Conservation (phyloP, 495 filamentous ascomycete species). For the Penicillium arizonense region DNA sequence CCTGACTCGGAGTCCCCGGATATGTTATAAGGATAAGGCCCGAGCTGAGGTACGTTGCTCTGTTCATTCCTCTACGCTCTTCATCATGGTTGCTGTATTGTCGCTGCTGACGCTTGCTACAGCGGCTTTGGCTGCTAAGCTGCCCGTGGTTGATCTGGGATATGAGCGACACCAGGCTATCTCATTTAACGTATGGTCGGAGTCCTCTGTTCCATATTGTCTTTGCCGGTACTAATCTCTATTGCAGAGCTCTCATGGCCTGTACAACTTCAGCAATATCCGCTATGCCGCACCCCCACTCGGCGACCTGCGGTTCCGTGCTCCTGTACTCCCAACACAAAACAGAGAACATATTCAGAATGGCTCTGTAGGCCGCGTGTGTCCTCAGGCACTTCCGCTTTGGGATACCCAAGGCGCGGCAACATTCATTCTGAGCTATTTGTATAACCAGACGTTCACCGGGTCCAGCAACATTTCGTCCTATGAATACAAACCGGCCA, state of each 20-base stretch:
- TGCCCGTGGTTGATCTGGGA: conserved; percentile 51
- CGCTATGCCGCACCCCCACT: conserved; percentile 57
- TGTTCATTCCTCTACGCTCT: background rate
- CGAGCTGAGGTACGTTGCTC: background rate
- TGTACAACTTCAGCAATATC: conserved; percentile 61
- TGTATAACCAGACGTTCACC: conserved; percentile 23
- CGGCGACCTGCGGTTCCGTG: conserved; percentile 49
- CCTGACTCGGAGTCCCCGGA: background rate
- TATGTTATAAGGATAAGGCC: background rate
- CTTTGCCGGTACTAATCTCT: background rate
- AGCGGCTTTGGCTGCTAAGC: conserved; percentile 16
- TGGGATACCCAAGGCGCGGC: conserved; percentile 16
- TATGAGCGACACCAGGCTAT: conserved; percentile 50
- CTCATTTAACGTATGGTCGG: conserved; percentile 36
- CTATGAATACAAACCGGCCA: conserved; percentile 21
- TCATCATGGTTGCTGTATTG: conserved; percentile 8
- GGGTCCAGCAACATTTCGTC: conserved; percentile 27
- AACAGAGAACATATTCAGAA: conserved; percentile 39
- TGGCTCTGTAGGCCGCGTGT: conserved; percentile 45
- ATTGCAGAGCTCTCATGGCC: conserved; percentile 18
- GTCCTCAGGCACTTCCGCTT: conserved; percentile 48
- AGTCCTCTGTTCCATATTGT: background rate
- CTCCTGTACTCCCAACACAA: conserved; percentile 39
- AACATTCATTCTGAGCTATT: background rate
- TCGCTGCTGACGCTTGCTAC: conserved; percentile 14